These are phyloP conservation scores for Fusarium xyrophilum DNA, from an alignment of 2,329 filamentous ascomycete species.

Conservation along the genomic window DNA sequence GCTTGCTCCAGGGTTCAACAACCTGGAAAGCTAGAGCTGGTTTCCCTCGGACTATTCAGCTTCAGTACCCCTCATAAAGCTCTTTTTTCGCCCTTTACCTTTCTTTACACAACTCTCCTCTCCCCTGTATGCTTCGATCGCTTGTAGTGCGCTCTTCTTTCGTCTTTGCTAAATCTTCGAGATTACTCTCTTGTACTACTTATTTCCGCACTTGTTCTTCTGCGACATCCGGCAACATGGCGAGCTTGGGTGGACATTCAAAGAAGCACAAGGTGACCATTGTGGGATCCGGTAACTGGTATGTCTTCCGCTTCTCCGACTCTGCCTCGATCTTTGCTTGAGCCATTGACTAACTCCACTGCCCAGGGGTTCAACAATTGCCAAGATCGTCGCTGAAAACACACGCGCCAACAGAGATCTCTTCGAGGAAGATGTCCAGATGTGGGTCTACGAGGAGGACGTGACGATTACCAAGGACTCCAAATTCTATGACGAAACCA, in stretches of 20 bases:
- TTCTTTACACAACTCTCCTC: neutral
- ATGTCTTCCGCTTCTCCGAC: constrained; percentile 26
- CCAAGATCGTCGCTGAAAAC: constrained; percentile 96
- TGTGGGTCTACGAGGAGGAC: constrained; percentile 99
- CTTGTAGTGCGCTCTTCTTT: constrained; percentile 23
- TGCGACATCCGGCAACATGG: constrained; percentile 44
- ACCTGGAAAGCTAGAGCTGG: constrained; percentile 36
- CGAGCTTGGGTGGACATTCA: constrained; percentile 56
- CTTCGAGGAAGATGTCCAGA: constrained; percentile 90
- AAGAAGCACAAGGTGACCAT: constrained; percentile 93
- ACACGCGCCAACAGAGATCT: constrained; percentile 76
- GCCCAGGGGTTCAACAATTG: constrained; percentile 85
- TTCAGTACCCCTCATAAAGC: constrained; percentile 37
- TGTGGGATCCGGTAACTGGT: constrained; percentile 97
- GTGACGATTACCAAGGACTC: constrained; percentile 76
- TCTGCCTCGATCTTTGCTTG: neutral
- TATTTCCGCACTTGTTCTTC: constrained; percentile 21
- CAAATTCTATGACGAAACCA: constrained; percentile 71
- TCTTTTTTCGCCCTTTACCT: constrained; percentile 11
- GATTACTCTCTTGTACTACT: constrained; percentile 20
- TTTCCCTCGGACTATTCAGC: constrained; percentile 16
- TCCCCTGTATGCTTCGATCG: constrained; percentile 38
- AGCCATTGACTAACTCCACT: neutral
- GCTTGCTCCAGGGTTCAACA: constrained; percentile 43
- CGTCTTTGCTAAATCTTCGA: constrained; percentile 18